phyloP scores from a whole-genome alignment of 2,329 filamentous ascomycete genomes.

The Colletotrichum plurivorum region DNA sequence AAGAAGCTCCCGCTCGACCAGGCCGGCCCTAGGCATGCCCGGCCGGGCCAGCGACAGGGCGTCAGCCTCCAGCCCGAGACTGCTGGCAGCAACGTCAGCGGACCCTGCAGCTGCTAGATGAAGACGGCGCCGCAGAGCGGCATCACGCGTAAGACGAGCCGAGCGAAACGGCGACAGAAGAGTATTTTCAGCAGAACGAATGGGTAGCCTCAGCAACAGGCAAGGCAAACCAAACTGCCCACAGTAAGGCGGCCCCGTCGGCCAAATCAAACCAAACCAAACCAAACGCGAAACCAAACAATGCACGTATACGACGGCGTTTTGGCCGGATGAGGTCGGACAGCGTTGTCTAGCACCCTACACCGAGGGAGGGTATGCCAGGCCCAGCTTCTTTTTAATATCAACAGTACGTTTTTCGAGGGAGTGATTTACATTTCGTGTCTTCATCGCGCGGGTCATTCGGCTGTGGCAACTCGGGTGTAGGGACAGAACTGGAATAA shows the following conservation, averaged over 20 bases:
- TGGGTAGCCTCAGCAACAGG: slow-evolving; percentile 18
- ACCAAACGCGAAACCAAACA: slow-evolving; percentile 20
- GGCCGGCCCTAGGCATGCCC: slow-evolving; percentile 89
- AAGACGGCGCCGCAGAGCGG: slow-evolving; percentile 41
- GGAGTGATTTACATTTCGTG: slow-evolving; percentile 37
- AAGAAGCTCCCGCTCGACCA: slow-evolving; percentile 98
- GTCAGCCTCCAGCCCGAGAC: slow-evolving; percentile 71
- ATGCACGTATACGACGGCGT: slow-evolving; percentile 35
- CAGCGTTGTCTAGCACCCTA: slow-evolving; percentile 36
- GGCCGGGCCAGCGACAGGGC: slow-evolving; percentile 73
- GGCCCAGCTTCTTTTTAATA: slow-evolving; percentile 39
- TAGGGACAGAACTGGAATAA: slow-evolving; percentile 39
- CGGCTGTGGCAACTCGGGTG: slow-evolving; percentile 38
- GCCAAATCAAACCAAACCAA: slow-evolving; percentile 6
- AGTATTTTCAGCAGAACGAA: slow-evolving; percentile 14
- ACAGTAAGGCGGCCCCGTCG: slow-evolving; percentile 7
- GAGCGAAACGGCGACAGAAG: slow-evolving; percentile 16
- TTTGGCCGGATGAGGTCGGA: slow-evolving; percentile 31
- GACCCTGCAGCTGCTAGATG: slow-evolving; percentile 69
- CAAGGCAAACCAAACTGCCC: slow-evolving; percentile 19
- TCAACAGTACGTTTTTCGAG: slow-evolving; percentile 37
- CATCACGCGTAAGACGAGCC: slow-evolving; percentile 11
- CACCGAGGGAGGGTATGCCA: slow-evolving; percentile 33
- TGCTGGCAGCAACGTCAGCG: slow-evolving; percentile 69
- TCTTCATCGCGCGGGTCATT: slow-evolving; percentile 39